phyloP scores from a whole-genome alignment of 2,329 filamentous ascomycete genomes.

The Pseudodiploospora longispora region DNA sequence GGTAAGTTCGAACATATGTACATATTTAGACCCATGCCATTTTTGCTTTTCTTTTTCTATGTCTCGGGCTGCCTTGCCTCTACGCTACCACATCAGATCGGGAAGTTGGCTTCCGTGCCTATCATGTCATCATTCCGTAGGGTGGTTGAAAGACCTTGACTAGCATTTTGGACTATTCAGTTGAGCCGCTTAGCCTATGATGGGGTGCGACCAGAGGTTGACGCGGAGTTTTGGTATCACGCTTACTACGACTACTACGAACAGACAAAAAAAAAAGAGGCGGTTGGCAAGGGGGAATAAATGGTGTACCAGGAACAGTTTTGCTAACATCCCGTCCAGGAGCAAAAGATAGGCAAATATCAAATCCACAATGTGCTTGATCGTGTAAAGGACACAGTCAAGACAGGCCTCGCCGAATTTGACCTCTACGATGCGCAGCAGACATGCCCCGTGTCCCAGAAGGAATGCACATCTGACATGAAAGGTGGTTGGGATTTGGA shows the following conservation, averaged over 20 bases:
- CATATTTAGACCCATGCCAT: too few species aligned
- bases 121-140: not conserved
- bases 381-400: constrained; percentile 28
- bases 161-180: too few species aligned
- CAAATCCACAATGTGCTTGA: constrained; percentile 34
- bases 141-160: not conserved
- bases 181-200: too few species aligned
- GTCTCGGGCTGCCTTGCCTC: too few species aligned
- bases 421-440: constrained; percentile 36
- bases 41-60: not conserved
- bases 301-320: too few species aligned
- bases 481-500: constrained; percentile 44
- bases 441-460: constrained; percentile 37
- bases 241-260: too few species aligned
- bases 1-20: constrained; percentile 10
- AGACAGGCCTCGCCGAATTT: constrained; percentile 34
- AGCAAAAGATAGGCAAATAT: constrained; percentile 41
- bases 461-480: constrained; percentile 30
- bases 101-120: too few species aligned
- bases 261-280: too few species aligned
- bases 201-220: too few species aligned
- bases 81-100: too few species aligned
- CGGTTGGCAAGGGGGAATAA: too few species aligned
- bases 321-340: constrained; percentile 20
- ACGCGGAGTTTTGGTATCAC: too few species aligned